Conservation (phyloP, 768 basidiomycete species). For the Astraeus odoratus region DNA sequence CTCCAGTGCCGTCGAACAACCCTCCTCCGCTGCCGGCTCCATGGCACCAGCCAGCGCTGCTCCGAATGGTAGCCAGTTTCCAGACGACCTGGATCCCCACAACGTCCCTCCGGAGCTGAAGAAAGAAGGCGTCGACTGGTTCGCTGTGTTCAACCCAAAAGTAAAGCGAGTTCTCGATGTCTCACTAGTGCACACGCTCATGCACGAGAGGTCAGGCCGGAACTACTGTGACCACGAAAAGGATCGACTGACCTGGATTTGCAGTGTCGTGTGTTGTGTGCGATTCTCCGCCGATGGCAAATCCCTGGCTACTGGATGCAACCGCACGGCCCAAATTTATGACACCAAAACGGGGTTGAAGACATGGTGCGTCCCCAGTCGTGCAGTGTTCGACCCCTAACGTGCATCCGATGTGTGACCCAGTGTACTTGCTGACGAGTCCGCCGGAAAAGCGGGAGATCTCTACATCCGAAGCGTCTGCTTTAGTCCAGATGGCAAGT, state of each 20-base stretch:
- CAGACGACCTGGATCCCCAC: slow-evolving; percentile 27
- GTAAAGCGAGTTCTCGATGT: slow-evolving; percentile 77
- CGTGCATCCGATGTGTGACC: slow-evolving; percentile 5
- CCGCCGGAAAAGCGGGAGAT: slow-evolving; percentile 67
- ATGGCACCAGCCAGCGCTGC: slow-evolving; percentile 21
- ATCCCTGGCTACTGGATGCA: slow-evolving; percentile 91
- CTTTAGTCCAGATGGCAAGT: slow-evolving; percentile 68
- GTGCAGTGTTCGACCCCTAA: slow-evolving; percentile 1
- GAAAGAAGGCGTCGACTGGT: slow-evolving; percentile 82
- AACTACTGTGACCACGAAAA: neutral
- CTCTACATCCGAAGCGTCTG: slow-evolving; percentile 86
- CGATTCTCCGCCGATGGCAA: slow-evolving; percentile 93
- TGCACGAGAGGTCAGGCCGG: slow-evolving; percentile 74
- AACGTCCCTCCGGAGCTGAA: slow-evolving; percentile 28
- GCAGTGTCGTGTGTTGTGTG: slow-evolving; percentile 81
- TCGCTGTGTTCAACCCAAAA: slow-evolving; percentile 79
- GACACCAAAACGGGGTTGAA: slow-evolving; percentile 83
- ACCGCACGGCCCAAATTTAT: slow-evolving; percentile 92
- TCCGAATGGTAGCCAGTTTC: slow-evolving; percentile 28
- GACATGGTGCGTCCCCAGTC: slow-evolving; percentile 55
- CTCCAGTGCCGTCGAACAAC: slow-evolving; percentile 20
- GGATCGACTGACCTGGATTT: slow-evolving; percentile 8
- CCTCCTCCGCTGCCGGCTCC: slow-evolving; percentile 14
- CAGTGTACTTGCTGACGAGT: slow-evolving; percentile 74
- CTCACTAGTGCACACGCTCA: slow-evolving; percentile 74